A percentile compares a stretch with the other conserved stretches of the same genome.
These are phyloP conservation scores for Acacia pycnantha DNA, from an alignment of 331 rosid genomes.

Conservation along the genomic window DNA sequence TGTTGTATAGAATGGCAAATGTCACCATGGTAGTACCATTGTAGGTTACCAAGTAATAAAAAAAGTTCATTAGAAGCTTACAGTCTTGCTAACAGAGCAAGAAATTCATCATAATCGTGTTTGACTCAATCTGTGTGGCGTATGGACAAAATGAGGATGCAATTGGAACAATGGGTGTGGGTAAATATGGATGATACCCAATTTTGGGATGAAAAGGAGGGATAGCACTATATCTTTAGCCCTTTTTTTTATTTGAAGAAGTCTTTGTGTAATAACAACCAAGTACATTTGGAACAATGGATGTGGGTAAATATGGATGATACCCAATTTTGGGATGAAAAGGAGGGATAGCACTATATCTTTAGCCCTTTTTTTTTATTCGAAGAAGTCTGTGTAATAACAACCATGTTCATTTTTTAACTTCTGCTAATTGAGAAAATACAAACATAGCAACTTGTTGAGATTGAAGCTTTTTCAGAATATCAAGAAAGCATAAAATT, in stretches of 20 bases:
- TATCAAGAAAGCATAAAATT: slow-evolving; percentile 3
- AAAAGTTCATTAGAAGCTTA: not conserved
- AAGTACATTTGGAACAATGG: not conserved
- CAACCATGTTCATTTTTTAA: not conserved
- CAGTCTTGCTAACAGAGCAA: not conserved
- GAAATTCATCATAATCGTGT: not conserved
- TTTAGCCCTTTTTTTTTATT: not conserved
- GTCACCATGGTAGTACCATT: not conserved
- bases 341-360: not conserved
- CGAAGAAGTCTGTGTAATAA: not conserved
- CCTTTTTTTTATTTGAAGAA: not conserved
- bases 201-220: not conserved
- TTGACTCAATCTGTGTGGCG: not conserved
- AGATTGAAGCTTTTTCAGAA: not conserved
- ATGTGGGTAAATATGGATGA: not conserved
- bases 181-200: not conserved
- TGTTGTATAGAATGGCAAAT: not conserved
- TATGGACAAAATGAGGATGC: not conserved
- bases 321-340: not conserved
- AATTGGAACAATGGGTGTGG: not conserved
- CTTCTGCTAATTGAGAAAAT: not conserved
- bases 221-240: not conserved
- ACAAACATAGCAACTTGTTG: slow-evolving; percentile 6
- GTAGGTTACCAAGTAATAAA: not conserved
- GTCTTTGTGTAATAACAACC: not conserved